Evolutionary conservation across 495 filamentous ascomycete genomes (phyloP).

Genomic region (Pseudotulostoma volvatum): DNA sequence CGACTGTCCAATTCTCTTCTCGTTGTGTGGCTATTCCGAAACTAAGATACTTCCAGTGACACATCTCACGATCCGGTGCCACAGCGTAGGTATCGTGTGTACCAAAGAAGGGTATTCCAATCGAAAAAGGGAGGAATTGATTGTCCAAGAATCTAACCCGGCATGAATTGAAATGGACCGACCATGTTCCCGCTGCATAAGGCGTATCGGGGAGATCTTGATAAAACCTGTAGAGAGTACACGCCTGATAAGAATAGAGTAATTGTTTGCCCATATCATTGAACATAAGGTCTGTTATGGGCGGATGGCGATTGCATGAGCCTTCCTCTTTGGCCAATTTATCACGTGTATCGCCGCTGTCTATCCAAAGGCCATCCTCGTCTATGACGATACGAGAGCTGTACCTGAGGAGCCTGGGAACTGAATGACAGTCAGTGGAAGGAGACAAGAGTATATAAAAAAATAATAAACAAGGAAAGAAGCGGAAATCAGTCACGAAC

Average conservation of each 20-base stretch:
- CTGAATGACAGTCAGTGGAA: no score
- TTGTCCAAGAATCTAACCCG: slow-evolving; percentile 13
- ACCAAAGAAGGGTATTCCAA: slow-evolving; percentile 27
- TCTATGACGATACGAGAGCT: no score
- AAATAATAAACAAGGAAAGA: no score
- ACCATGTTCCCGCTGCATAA: neutral
- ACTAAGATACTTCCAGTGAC: slow-evolving; percentile 27
- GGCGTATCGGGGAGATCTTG: neutral
- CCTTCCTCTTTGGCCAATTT: no score
- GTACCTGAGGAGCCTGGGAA: no score
- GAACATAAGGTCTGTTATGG: slow-evolving; percentile 19
- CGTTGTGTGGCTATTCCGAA: slow-evolving; percentile 26
- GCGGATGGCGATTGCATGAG: no score
- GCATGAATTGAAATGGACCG: slow-evolving; percentile 13
- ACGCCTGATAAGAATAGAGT: slow-evolving; percentile 17
- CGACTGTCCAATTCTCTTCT: slow-evolving; percentile 24
- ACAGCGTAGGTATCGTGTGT: slow-evolving; percentile 13
- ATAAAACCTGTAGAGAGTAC: slow-evolving; percentile 14
- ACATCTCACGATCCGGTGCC: slow-evolving; percentile 6
- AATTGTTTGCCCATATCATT: slow-evolving; percentile 24
- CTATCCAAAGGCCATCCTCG: no score
- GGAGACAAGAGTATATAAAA: no score
- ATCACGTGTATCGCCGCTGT: no score
- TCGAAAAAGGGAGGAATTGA: slow-evolving; percentile 21
- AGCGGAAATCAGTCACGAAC: no score